These are phyloP conservation scores for Lactarius tabidus DNA, from an alignment of 768 basidiomycete species.

Conservation along the genomic window DNA sequence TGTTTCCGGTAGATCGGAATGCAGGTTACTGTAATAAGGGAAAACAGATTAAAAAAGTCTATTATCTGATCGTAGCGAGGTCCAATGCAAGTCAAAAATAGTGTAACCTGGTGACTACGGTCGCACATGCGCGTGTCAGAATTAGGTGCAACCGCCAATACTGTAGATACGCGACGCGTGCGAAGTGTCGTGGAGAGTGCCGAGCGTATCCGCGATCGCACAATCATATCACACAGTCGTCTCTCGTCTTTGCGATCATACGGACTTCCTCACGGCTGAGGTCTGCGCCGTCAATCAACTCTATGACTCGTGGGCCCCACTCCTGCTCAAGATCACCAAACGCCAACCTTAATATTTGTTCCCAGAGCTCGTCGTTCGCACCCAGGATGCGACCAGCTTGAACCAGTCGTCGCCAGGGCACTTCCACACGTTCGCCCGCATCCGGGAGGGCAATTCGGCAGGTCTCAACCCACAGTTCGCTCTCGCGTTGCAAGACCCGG, in stretches of 20 bases:
- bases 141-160: not conserved
- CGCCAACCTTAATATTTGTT: slow-evolving; percentile 2
- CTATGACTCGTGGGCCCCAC: slow-evolving; percentile 54
- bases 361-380: slow-evolving; percentile 40
- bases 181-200: not conserved
- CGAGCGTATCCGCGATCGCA: not conserved
- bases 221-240: slow-evolving; percentile 35
- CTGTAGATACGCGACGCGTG: not conserved
- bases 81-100: not conserved
- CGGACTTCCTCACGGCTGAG: slow-evolving; percentile 59
- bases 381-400: slow-evolving; percentile 67
- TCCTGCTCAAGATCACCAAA: slow-evolving; percentile 26
- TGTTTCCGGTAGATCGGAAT: not conserved
- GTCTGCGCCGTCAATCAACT: slow-evolving; percentile 56
- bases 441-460: slow-evolving; percentile 57
- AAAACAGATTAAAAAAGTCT: not conserved
- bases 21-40: not conserved
- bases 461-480: slow-evolving; percentile 80
- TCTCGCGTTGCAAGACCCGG: slow-evolving; percentile 60
- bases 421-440: slow-evolving; percentile 53
- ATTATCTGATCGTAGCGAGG: not conserved
- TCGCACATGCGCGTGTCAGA: not conserved
- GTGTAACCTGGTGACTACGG: not conserved
- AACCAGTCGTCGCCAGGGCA: slow-evolving; percentile 71
- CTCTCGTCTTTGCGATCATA: slow-evolving; percentile 47